Conservation (phyloP, 805 yeast genomes). For the Myxozyma nipponensis region DNA sequence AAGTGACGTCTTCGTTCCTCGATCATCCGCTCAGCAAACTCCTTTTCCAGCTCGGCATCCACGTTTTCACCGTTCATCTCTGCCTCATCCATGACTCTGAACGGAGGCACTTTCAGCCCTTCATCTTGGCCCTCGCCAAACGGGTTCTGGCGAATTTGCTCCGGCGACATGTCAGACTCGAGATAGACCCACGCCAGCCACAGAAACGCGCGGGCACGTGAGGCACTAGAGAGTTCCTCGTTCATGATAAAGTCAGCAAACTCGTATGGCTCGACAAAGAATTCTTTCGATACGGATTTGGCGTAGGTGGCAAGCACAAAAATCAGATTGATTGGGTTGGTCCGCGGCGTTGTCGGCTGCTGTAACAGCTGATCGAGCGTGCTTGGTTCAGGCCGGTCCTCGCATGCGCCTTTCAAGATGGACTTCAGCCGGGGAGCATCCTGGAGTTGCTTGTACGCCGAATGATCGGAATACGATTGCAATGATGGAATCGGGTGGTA, state of each 20-base stretch:
- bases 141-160: slow-evolving; percentile 54
- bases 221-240: slow-evolving; percentile 54
- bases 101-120: slow-evolving; percentile 44
- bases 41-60: slow-evolving; percentile 44
- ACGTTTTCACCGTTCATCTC: slow-evolving; percentile 40
- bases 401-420: slow-evolving; percentile 82
- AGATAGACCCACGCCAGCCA: slow-evolving; percentile 81
- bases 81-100: slow-evolving; percentile 32
- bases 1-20: slow-evolving; percentile 19
- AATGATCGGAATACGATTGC: slow-evolving; percentile 59
- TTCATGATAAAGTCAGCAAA: slow-evolving; percentile 74
- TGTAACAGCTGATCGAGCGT: slow-evolving; percentile 46
- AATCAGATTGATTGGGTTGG: slow-evolving; percentile 72
- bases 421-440: slow-evolving; percentile 93
- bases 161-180: slow-evolving; percentile 63
- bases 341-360: slow-evolving; percentile 38
- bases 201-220: slow-evolving; percentile 67
- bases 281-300: slow-evolving; percentile 48
- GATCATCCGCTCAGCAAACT: slow-evolving; percentile 43
- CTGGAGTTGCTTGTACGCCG: slow-evolving; percentile 73
- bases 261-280: slow-evolving; percentile 41
- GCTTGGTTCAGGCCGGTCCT: slow-evolving; percentile 53
- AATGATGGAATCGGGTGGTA: slow-evolving; percentile 90
- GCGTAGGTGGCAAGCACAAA: slow-evolving; percentile 65
- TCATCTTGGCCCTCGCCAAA: slow-evolving; percentile 42